Base-by-base conservation (phyloP, 306 rosid genomes). In the Begonia fuchsioides region DNA sequence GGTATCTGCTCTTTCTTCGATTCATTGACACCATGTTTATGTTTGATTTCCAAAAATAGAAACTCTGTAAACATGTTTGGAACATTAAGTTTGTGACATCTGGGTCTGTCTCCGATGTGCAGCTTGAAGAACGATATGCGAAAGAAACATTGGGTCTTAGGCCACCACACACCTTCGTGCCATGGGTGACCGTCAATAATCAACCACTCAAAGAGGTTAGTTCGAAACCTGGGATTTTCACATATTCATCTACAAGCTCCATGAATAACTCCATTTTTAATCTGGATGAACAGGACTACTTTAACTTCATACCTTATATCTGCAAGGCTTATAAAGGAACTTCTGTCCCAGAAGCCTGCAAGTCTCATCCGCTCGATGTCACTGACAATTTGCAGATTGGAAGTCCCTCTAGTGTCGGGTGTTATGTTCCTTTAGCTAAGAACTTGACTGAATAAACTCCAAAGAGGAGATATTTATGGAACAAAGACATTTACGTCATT, bases 181-280 rank as follows among this genome's bases (percentile, higher is more conserved):
- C 94, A 43, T 83, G 96, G 95, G 78, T 88, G 47, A 74, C 83
- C 49, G 83, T 88, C 16, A 72, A 88, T 49, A 67, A 70, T 54
- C 62, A 76, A 44, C 63, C 96, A 47, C 77, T 88, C 41, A 74
- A 72, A 69, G 93, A 80, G 93, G 94, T 79, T 56, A 26, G 52
- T 61, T 17, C 26, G 8, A 11, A 11, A 43, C 57, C 45, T 26
- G 9, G 1, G 13, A 15, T 51, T 64, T 43, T 55, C 15, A 14
- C 9, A 8, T 46, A 4, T 59, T 15, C 6, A 11, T 55, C 13
- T 55, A 32, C 2, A 2, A 44, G 57, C 64, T 11, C 53, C 15
- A 48, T 17, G 38, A 57, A 47, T 38, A 17, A 40, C 13, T 10
- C 43, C 18, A 16, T 40, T 49, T 58, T 19, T 44, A 11, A 15